A percentile compares a stretch with the other conserved stretches of the same genome.
Evolutionary conservation across 441 rosid species (phyloP).

Genomic region (Aleurites moluccanus): DNA sequence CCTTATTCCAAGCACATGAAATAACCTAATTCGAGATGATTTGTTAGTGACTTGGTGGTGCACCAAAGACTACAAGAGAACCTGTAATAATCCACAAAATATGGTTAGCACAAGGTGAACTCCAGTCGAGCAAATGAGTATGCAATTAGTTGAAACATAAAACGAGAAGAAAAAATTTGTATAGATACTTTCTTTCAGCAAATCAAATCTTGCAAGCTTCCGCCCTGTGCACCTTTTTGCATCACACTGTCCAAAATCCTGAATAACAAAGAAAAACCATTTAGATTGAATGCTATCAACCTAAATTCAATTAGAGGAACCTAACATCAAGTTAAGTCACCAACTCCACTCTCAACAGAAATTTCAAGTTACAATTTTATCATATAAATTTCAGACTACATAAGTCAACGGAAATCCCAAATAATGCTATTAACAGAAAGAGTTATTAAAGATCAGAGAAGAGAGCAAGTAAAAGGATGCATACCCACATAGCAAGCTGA

Average conservation of each 20-base stretch:
- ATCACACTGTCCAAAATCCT: conserved; percentile 99
- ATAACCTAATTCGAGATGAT: background rate
- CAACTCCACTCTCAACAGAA: background rate
- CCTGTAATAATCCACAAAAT: background rate
- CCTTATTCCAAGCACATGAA: background rate
- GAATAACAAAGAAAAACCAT: conserved; percentile 28
- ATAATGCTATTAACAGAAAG: too few relatives aligned
- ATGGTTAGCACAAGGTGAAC: conserved; percentile 2
- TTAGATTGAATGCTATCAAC: conserved; percentile 9
- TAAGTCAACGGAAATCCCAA: background rate
- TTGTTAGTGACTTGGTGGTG: background rate
- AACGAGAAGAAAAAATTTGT: background rate
- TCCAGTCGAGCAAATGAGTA: background rate
- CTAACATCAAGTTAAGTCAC: background rate
- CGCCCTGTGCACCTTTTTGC: conserved; percentile 97
- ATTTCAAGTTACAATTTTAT: conserved; percentile 8
- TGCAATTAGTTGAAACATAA: too few relatives aligned
- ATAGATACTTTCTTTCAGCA: conserved; percentile 75
- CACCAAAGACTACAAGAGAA: background rate
- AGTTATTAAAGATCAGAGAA: background rate
- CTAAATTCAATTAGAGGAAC: background rate
- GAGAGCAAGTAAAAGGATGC: conserved; percentile 28
- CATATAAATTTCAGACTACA: background rate
- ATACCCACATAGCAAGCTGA: conserved; percentile 99
- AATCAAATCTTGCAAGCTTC: conserved; percentile 82